Conservation (phyloP, 2,329 filamentous ascomycete species). For the Ceratocystis eucalypticola region DNA sequence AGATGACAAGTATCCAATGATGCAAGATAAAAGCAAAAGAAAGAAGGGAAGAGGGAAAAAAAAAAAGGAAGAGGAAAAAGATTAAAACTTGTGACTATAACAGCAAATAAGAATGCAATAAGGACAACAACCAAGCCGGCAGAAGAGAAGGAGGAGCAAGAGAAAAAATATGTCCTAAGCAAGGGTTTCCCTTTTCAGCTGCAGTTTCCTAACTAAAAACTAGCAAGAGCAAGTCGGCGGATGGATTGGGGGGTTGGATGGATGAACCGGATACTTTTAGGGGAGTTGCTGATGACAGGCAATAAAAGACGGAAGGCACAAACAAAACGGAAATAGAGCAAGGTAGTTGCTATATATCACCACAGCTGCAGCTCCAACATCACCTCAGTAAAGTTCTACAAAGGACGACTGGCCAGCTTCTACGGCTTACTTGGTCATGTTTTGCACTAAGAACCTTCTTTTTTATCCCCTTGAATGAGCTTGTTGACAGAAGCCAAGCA, state of each 20-base stretch:
- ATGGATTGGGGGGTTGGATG: neutral
- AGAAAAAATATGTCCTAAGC: neutral
- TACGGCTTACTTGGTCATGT: too few relatives aligned
- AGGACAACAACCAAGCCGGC: neutral
- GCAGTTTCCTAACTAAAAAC: neutral
- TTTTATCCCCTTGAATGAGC: too few relatives aligned
- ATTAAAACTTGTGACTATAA: neutral
- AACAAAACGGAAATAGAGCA: neutral
- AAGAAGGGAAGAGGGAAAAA: neutral
- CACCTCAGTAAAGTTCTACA: too few relatives aligned
- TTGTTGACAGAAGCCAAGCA: too few relatives aligned
- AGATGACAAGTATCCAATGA: conserved; percentile 3
- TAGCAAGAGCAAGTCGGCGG: neutral
- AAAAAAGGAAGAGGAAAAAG: neutral
- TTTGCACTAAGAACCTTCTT: too few relatives aligned
- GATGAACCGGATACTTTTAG: neutral
- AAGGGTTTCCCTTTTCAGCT: conserved; percentile 1
- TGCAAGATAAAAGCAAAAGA: neutral
- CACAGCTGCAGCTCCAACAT: too few relatives aligned
- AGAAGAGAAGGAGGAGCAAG: neutral
- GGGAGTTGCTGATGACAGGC: neutral
- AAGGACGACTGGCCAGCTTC: too few relatives aligned
- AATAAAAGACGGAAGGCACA: neutral
- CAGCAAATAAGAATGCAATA: neutral
- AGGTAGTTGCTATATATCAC: too few relatives aligned